phyloP scores from a whole-genome alignment of 2,329 filamentous ascomycete species.

The Neurospora sp. region DNA sequence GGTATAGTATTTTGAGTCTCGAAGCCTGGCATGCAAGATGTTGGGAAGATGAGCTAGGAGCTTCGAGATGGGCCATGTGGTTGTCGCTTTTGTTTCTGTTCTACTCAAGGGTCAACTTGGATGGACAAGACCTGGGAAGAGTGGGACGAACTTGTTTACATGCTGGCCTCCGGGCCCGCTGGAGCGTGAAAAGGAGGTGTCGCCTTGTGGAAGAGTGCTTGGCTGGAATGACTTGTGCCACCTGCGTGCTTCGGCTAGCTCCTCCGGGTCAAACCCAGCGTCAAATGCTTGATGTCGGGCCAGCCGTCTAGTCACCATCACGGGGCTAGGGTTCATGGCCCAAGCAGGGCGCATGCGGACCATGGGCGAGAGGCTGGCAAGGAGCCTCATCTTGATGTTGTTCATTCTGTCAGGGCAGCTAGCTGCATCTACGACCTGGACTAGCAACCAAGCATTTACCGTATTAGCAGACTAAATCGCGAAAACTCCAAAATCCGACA shows the following conservation, averaged over 20 bases:
- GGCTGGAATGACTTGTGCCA: constrained; percentile 39
- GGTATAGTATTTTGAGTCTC: constrained; percentile 45
- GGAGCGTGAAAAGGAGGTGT: constrained; percentile 45
- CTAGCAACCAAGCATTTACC: background rate
- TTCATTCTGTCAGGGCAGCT: background rate
- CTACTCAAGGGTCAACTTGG: constrained; percentile 22
- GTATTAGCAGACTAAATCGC: background rate
- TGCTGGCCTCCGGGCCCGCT: constrained; percentile 53
- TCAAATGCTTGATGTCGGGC: constrained; percentile 23
- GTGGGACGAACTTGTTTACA: constrained; percentile 45
- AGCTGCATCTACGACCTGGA: background rate
- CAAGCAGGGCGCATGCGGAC: background rate
- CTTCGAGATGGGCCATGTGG: constrained; percentile 39
- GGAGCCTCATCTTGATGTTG: background rate
- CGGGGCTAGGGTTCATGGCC: background rate
- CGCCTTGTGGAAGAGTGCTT: constrained; percentile 37
- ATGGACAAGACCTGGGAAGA: background rate
- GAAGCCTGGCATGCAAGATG: constrained; percentile 35
- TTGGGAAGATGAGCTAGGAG: constrained; percentile 36
- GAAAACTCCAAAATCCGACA: background rate
- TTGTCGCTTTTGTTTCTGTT: constrained; percentile 50
- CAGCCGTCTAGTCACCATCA: background rate
- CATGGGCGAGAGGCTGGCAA: background rate
- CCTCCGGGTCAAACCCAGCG: constrained; percentile 37
- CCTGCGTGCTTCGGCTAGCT: constrained; percentile 38